These are phyloP conservation scores for Chamaecrista fasciculata DNA, from an alignment of 306 rosid species.

Conservation along the genomic window DNA sequence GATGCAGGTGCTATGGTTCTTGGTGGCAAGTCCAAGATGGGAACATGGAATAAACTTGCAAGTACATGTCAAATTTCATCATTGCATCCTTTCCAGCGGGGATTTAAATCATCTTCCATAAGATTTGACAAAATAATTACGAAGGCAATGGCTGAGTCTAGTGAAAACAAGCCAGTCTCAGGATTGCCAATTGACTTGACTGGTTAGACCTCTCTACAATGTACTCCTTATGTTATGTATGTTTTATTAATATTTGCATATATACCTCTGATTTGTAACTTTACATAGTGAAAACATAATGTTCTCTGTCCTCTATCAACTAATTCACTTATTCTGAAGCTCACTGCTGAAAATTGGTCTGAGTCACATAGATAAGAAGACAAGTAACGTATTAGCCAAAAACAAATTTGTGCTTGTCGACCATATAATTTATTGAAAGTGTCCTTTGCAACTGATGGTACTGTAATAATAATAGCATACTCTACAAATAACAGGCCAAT, in stretches of 20 bases:
- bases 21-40: constrained; percentile 44
- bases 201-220: constrained; percentile 45
- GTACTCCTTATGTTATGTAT: neutral
- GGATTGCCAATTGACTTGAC: constrained; percentile 79
- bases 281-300: neutral
- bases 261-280: constrained; percentile 17
- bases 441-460: neutral
- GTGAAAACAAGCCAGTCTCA: constrained; percentile 46
- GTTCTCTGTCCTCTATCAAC: neutral
- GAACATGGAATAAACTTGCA: constrained; percentile 59
- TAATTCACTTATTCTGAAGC: neutral
- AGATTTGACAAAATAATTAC: constrained; percentile 43
- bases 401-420: neutral
- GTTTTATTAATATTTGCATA: constrained; percentile 4
- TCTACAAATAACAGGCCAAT: neutral
- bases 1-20: constrained; percentile 39
- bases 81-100: constrained; percentile 42
- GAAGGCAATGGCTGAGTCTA: constrained; percentile 68
- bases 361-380: neutral
- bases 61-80: constrained; percentile 54
- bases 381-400: neutral
- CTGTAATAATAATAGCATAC: constrained; percentile 4
- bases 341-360: neutral
- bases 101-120: constrained; percentile 51
- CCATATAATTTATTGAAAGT: constrained; percentile 21